Evolutionary conservation across 805 yeast species (phyloP).

Genomic region (Yamadazyma philogaea): DNA sequence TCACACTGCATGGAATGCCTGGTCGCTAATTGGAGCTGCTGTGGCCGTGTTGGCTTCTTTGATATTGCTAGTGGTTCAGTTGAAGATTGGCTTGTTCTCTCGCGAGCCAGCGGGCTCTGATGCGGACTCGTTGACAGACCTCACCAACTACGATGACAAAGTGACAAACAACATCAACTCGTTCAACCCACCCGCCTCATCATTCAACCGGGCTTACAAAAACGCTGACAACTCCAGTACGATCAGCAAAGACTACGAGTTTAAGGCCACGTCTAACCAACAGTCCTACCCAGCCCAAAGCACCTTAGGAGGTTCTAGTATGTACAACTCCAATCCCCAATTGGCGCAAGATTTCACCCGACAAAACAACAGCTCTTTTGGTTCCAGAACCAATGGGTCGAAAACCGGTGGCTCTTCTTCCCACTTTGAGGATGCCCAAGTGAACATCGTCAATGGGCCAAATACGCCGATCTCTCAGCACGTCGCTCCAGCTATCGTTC

Average conservation of each 20-base stretch:
- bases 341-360: conserved; percentile 32
- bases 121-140: conserved; percentile 11
- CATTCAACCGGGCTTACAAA: conserved; percentile 6
- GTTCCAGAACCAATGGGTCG: conserved; percentile 11
- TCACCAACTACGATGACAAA: conserved; percentile 22
- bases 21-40: conserved; percentile 69
- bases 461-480: conserved; percentile 32
- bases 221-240: conserved; percentile 18
- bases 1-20: conserved; percentile 64
- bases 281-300: background rate
- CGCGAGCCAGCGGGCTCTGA: conserved; percentile 18
- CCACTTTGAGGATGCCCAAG: conserved; percentile 19
- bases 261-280: conserved; percentile 12
- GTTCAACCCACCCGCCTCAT: conserved; percentile 15
- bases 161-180: conserved; percentile 16
- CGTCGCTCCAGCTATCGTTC: conserved; percentile 30
- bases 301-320: conserved; percentile 20
- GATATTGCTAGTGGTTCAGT: conserved; percentile 43
- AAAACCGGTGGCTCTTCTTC: conserved; percentile 6
- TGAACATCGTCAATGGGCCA: conserved; percentile 30
- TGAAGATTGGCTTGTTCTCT: conserved; percentile 23
- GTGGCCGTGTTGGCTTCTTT: conserved; percentile 51
- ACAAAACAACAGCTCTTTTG: conserved; percentile 14
- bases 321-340: conserved; percentile 33
- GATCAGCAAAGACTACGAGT: conserved; percentile 25